Conservation (phyloP, 75 land plant genomes). For the Cryptomeria japonica region DNA sequence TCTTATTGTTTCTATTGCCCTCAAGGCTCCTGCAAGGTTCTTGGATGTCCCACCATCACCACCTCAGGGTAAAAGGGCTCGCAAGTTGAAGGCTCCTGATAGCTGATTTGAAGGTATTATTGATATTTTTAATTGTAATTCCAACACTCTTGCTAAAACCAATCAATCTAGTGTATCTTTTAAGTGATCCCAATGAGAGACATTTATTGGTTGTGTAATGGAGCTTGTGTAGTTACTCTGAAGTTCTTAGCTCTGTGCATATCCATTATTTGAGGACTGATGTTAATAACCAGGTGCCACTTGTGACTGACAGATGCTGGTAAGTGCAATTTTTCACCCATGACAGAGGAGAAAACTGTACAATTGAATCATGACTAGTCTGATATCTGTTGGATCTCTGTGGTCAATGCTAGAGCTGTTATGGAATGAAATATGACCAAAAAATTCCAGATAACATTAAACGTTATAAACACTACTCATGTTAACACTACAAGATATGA, state of each 20-base stretch:
- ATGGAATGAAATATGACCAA: not conserved
- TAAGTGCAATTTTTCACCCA: not conserved
- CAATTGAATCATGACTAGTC: not conserved
- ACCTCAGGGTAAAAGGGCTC: constrained; percentile 83
- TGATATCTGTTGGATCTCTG: not conserved
- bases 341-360: not conserved
- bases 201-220: not conserved
- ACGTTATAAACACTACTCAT: not conserved
- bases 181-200: not conserved
- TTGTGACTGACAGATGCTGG: not conserved
- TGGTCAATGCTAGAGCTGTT: not conserved
- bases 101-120: constrained; percentile 15
- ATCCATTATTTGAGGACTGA: not conserved
- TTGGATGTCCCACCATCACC: constrained; percentile 86
- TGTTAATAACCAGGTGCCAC: not conserved
- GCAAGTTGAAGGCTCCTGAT: constrained; percentile 80
- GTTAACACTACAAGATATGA: not conserved
- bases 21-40: constrained; percentile 77
- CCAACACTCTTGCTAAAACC: not conserved
- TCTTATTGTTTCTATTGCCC: not conserved
- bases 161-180: not conserved
- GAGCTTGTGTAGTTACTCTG: not conserved
- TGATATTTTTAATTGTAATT: not conserved
- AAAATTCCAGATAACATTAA: not conserved
- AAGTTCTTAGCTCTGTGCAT: not conserved